Conservation (phyloP, 768 basidiomycete species). For the Agaricus subrufescens region DNA sequence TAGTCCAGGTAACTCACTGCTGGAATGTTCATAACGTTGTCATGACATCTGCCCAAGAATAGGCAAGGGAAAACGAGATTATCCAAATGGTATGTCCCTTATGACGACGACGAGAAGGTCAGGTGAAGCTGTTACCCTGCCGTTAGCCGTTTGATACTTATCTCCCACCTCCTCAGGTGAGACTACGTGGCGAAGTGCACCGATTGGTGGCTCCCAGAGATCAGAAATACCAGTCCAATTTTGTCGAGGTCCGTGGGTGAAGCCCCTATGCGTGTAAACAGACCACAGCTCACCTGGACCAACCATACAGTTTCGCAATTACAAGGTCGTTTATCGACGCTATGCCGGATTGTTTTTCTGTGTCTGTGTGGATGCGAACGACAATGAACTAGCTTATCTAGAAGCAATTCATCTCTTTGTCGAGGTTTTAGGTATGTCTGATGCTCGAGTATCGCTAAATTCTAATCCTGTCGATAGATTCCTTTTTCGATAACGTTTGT, state of each 20-base stretch:
- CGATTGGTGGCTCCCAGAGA: conserved; percentile 93
- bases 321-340: conserved; percentile 95
- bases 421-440: conserved; percentile 81
- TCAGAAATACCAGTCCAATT: conserved; percentile 99
- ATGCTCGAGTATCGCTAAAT: not conserved
- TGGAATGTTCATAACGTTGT: not conserved
- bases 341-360: conserved; percentile 99
- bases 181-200: conserved; percentile 94
- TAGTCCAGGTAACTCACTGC: conserved; percentile 76
- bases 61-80: conserved; percentile 96
- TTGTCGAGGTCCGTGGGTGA: conserved; percentile 79
- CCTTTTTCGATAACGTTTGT: conserved; percentile 99
- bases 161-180: conserved; percentile 50
- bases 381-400: conserved; percentile 95
- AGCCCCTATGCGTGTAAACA: not conserved
- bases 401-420: conserved; percentile 99
- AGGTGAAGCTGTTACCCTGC: not conserved
- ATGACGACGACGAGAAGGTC: conserved; percentile 99
- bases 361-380: conserved; percentile 95
- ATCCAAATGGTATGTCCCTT: conserved; percentile 99
- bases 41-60: conserved; percentile 52
- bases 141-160: not conserved
- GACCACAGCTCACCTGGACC: conserved; percentile 6
- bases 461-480: conserved; percentile 45
- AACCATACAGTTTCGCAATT: conserved; percentile 79